Conservation (phyloP, 2,329 filamentous ascomycete species). For the Macrophomina pseudophaseolina region DNA sequence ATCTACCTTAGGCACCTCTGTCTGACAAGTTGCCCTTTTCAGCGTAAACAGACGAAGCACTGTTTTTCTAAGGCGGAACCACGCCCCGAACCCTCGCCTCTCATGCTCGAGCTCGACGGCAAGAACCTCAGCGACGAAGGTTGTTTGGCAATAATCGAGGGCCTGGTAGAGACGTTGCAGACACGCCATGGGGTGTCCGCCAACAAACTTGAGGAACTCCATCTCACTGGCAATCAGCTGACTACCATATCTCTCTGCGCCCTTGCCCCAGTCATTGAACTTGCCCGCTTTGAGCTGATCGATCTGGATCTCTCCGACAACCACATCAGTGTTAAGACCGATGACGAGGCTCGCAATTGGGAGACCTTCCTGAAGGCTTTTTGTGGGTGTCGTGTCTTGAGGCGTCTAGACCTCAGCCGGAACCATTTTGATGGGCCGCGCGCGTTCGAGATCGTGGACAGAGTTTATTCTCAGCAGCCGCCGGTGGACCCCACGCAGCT, state of each 20-base stretch:
- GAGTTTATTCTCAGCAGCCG: slow-evolving; percentile 46
- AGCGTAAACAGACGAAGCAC: slow-evolving; percentile 40
- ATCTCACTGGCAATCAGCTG: slow-evolving; percentile 52
- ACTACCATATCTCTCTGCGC: slow-evolving; percentile 48
- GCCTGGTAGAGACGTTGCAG: slow-evolving; percentile 47
- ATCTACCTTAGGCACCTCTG: slow-evolving; percentile 32
- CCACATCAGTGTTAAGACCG: slow-evolving; percentile 45
- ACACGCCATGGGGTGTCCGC: slow-evolving; percentile 35
- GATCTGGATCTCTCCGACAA: slow-evolving; percentile 56
- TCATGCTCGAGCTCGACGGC: slow-evolving; percentile 54
- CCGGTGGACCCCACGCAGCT: slow-evolving; percentile 38
- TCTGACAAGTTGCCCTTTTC: slow-evolving; percentile 21
- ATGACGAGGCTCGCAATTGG: slow-evolving; percentile 48
- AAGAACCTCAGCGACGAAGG: slow-evolving; percentile 55
- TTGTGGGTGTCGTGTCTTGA: slow-evolving; percentile 48
- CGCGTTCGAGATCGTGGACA: slow-evolving; percentile 53
- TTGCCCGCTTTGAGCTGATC: slow-evolving; percentile 51
- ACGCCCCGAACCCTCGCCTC: slow-evolving; percentile 35
- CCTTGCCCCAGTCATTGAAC: slow-evolving; percentile 48
- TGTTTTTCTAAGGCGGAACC: slow-evolving; percentile 32
- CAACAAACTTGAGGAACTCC: slow-evolving; percentile 52
- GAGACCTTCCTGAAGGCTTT: slow-evolving; percentile 52
- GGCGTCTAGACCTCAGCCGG: slow-evolving; percentile 52
- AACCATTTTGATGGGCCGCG: slow-evolving; percentile 49
- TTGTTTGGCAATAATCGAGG: slow-evolving; percentile 48